Evolutionary conservation across 164 flowering plant species (phyloP), one percentile per base, ranked within the genome.

Genomic region (Houttuynia cordata): DNA sequence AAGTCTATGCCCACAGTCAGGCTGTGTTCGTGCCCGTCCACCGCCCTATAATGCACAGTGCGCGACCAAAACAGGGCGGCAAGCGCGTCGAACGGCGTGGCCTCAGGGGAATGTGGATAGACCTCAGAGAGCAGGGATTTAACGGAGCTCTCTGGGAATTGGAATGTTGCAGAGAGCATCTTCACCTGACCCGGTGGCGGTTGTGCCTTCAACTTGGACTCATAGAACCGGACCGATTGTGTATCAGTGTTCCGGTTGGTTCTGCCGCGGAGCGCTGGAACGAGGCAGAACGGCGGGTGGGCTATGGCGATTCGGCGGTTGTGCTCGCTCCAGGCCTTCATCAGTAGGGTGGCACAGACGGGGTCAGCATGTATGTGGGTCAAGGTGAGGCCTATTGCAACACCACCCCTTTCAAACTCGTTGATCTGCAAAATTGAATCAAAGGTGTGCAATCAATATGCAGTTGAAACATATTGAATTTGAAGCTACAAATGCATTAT

Each of bases 331-430:
- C 91, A 91, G 60, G 97, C 66, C 62, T 83, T 79, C 60, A 81
- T 52, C 59, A 91, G 66, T 6, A 74, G 50, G 49, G 79, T 71
- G 24, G 76, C 75, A 41, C 74, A 68, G 23, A 81, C 76, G 57
- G 76, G 80, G 67, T 91, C 93, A 8, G 86, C 88, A 17, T 68
- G 75, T 87, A 83, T 69, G 74, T 91, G 97, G 25, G 80, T 65
- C 76, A 85, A 87, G 67, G 87, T 86, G 54, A 87, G 56, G 50
- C 87, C 91, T 15, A 90, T 72, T 10, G 95, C 95, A 45, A 78
- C 51, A 12, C 93, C 90, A 23, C 91, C 95, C 51, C 84, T 83
- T 71, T 75, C 82, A 65, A 90, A 87, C 21, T 82, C 86, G 61
- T 68, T 90, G 53, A 90, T 22, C 92, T 89, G 78, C 73, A 71